Evolutionary conservation across 768 basidiomycete genomes (phyloP).

Genomic region (Hebeloma cylindrosporum): DNA sequence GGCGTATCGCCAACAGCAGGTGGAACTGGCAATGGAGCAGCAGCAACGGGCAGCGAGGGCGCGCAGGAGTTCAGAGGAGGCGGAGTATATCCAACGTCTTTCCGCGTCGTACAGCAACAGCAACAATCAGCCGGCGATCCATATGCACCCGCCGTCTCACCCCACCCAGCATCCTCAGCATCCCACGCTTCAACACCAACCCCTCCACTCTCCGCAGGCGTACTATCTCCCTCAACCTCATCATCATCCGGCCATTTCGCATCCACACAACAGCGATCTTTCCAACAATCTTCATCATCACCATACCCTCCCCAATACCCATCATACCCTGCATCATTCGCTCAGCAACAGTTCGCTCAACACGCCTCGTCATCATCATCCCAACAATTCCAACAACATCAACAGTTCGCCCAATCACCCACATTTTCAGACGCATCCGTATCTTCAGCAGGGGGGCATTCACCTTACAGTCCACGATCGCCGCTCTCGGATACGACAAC

Average conservation of each 20-base stretch:
- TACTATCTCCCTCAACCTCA: neutral
- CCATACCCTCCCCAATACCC: conserved; percentile 7
- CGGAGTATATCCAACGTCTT: conserved; percentile 28
- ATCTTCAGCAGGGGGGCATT: neutral
- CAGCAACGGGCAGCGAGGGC: conserved; percentile 27
- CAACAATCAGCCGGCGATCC: conserved; percentile 27
- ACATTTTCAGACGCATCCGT: conserved; percentile 24
- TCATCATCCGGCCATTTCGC: too few relatives aligned
- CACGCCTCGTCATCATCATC: too few relatives aligned
- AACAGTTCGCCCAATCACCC: conserved; percentile 28
- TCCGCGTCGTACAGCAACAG: conserved; percentile 7
- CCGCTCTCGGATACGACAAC: conserved; percentile 7
- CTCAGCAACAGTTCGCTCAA: too few relatives aligned
- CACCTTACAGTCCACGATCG: neutral
- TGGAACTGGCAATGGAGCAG: conserved; percentile 29
- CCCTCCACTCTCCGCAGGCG: neutral
- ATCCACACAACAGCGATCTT: too few relatives aligned
- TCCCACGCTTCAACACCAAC: conserved; percentile 4
- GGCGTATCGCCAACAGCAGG: conserved; percentile 28
- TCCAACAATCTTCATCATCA: too few relatives aligned
- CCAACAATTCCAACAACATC: conserved; percentile 9
- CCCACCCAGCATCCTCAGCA: conserved; percentile 3
- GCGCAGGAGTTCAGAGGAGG: conserved; percentile 31
- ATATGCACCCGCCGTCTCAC: conserved; percentile 6
- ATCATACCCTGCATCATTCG: neutral